These are phyloP conservation scores for Dovyalis caffra DNA, from an alignment of 345 rosid genomes.

Conservation along the genomic window DNA sequence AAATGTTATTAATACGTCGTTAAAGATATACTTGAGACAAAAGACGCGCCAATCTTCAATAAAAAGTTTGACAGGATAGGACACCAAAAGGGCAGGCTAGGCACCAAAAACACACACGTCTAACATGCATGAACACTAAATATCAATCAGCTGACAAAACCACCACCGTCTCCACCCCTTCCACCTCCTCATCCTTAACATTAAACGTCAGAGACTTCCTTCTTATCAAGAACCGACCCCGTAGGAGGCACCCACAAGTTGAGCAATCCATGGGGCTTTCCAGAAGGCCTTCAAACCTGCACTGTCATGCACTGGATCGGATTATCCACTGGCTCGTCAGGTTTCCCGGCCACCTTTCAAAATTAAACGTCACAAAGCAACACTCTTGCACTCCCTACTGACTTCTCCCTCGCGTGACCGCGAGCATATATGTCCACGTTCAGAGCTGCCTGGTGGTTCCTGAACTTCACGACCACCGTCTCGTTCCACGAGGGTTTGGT, in stretches of 20 bases:
- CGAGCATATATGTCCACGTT: conserved; percentile 14
- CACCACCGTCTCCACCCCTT: background rate
- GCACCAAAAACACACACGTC: background rate
- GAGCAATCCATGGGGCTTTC: conserved; percentile 14
- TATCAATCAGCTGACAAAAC: too few species aligned
- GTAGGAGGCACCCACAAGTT: conserved; percentile 21
- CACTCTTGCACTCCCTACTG: too few species aligned
- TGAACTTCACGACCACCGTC: conserved; percentile 14
- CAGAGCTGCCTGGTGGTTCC: background rate
- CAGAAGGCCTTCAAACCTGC: conserved; percentile 23
- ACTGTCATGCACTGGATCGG: conserved; percentile 17
- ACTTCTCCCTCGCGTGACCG: conserved; percentile 20
- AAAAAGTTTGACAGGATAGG: too few species aligned
- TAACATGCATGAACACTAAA: background rate
- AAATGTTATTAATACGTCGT: too few species aligned
- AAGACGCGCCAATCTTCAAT: too few species aligned
- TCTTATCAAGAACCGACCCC: conserved; percentile 7
- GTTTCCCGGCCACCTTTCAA: conserved; percentile 14
- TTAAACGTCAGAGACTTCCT: conserved; percentile 12
- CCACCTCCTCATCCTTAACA: conserved; percentile 1
- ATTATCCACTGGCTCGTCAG: conserved; percentile 4
- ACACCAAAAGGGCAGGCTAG: too few species aligned
- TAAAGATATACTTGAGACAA: too few species aligned
- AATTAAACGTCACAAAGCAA: too few species aligned
- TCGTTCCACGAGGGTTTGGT: conserved; percentile 19